A percentile compares a stretch with the other conserved stretches of the same genome.
These are phyloP conservation scores for Hypoxylon sp. DNA, from an alignment of 2,329 filamentous ascomycete species.

Conservation along the genomic window DNA sequence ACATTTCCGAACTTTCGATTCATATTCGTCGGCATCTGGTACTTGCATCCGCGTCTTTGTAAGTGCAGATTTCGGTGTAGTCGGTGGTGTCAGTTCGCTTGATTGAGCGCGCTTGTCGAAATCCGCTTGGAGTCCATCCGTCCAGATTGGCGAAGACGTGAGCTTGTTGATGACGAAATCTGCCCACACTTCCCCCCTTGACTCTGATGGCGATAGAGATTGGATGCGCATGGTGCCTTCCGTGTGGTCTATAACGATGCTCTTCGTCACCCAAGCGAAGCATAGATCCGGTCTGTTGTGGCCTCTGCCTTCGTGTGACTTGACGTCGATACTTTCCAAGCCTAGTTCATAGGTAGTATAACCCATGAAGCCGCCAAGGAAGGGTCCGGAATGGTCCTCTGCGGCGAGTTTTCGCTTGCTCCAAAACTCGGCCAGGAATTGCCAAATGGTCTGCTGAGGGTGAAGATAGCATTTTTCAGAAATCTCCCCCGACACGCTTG, in stretches of 20 bases:
- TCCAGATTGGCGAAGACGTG: slow-evolving; percentile 48
- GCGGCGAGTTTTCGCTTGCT: slow-evolving; percentile 40
- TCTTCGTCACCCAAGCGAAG: slow-evolving; percentile 79
- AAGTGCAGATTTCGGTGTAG: slow-evolving; percentile 39
- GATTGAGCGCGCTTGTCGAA: slow-evolving; percentile 29
- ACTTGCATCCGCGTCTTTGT: slow-evolving; percentile 46
- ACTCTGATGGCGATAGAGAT: slow-evolving; percentile 60
- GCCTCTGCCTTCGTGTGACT: slow-evolving; percentile 43
- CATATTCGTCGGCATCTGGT: slow-evolving; percentile 64
- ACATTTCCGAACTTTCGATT: slow-evolving; percentile 71
- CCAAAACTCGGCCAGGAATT: slow-evolving; percentile 59
- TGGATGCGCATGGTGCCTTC: slow-evolving; percentile 72
- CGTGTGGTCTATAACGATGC: slow-evolving; percentile 79
- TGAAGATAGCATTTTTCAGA: slow-evolving; percentile 45
- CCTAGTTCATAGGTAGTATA: slow-evolving; percentile 88
- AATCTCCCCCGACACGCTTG: slow-evolving; percentile 35
- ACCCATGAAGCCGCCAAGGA: slow-evolving; percentile 85
- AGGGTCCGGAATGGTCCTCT: slow-evolving; percentile 56
- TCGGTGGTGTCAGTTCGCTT: slow-evolving; percentile 43
- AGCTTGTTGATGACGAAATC: slow-evolving; percentile 48
- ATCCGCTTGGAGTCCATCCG: slow-evolving; percentile 36
- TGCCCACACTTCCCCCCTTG: slow-evolving; percentile 55
- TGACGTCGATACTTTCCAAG: slow-evolving; percentile 65
- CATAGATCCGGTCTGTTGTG: slow-evolving; percentile 72
- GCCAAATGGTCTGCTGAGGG: slow-evolving; percentile 55